These are phyloP conservation scores for Pseudogymnoascus pannorum DNA, from an alignment of 2,329 filamentous ascomycete species.

Conservation along the genomic window DNA sequence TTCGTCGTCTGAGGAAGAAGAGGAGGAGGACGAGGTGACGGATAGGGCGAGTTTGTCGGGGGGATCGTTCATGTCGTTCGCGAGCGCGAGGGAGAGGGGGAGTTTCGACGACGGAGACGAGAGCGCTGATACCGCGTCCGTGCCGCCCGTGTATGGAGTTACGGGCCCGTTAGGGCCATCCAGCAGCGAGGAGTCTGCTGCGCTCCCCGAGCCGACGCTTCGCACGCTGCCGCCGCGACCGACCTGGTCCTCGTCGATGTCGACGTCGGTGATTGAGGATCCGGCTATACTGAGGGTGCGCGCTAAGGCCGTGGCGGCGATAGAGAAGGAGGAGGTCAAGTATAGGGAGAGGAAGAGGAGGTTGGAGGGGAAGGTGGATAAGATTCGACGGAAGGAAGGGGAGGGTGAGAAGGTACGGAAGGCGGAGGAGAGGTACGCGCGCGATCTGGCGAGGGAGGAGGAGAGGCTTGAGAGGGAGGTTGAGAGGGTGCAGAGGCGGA, in stretches of 20 bases:
- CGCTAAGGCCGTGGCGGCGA: not conserved
- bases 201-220: conserved; percentile 20
- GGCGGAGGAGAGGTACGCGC: conserved; percentile 55
- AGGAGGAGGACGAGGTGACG: not conserved
- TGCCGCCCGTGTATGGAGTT: conserved; percentile 6
- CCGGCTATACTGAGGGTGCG: too few species aligned
- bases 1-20: not conserved
- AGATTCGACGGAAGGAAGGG: conserved; percentile 42
- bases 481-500: conserved; percentile 56
- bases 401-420: conserved; percentile 41
- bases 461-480: conserved; percentile 60
- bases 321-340: conserved; percentile 58
- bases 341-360: conserved; percentile 53
- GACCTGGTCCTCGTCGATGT: conserved; percentile 15
- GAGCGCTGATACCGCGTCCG: conserved; percentile 27
- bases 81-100: not conserved
- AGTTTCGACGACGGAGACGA: not conserved
- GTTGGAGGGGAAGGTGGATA: conserved; percentile 55
- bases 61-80: not conserved
- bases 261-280: not conserved
- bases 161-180: not conserved
- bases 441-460: conserved; percentile 57
- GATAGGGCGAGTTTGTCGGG: not conserved
- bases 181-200: not conserved
- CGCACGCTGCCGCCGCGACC: conserved; percentile 25